Percentiles rank a stretch among this genome's conserved stretches.
Conservation (phyloP, 1,284 basidiomycete species). For the Peniophora sp. region DNA sequence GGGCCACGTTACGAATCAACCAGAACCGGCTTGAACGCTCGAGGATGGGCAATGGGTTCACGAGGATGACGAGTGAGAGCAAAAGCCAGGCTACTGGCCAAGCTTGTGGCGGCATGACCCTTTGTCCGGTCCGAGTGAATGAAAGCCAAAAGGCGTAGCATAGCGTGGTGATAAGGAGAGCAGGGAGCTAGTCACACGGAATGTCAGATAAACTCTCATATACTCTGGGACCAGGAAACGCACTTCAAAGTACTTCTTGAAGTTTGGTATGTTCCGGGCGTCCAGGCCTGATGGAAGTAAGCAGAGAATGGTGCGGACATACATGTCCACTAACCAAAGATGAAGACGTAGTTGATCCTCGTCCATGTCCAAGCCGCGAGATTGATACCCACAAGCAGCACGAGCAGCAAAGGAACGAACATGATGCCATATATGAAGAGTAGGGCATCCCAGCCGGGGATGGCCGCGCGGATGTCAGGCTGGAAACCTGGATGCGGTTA, state of each 20-base stretch:
- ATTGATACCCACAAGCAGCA: conserved; percentile 76
- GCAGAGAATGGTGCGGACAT: neutral
- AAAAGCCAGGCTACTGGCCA: conserved; percentile 89
- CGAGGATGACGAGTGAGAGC: conserved; percentile 50
- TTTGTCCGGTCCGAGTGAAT: conserved; percentile 54
- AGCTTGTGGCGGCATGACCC: conserved; percentile 37
- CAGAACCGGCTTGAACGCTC: conserved; percentile 69
- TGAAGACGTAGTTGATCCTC: conserved; percentile 87
- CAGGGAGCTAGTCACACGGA: conserved; percentile 55
- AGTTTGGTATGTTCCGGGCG: conserved; percentile 68
- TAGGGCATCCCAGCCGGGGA: conserved; percentile 71
- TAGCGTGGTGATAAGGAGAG: conserved; percentile 70
- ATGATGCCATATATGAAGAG: conserved; percentile 79
- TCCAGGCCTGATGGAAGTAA: conserved; percentile 56
- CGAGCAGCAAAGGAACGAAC: conserved; percentile 71
- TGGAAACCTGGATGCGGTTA: conserved; percentile 45
- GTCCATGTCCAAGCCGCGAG: conserved; percentile 69
- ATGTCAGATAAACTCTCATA: neutral
- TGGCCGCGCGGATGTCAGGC: conserved; percentile 40
- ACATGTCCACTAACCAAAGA: conserved; percentile 56
- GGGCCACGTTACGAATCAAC: conserved; percentile 60
- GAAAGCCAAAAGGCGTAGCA: conserved; percentile 83
- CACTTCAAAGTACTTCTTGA: conserved; percentile 79
- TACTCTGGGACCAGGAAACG: conserved; percentile 5
- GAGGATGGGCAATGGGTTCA: conserved; percentile 73